A percentile compares a stretch with the other conserved stretches of the same genome.
phyloP scores from a whole-genome alignment of 345 rosid species.

The Rhodomyrtus tomentosa region DNA sequence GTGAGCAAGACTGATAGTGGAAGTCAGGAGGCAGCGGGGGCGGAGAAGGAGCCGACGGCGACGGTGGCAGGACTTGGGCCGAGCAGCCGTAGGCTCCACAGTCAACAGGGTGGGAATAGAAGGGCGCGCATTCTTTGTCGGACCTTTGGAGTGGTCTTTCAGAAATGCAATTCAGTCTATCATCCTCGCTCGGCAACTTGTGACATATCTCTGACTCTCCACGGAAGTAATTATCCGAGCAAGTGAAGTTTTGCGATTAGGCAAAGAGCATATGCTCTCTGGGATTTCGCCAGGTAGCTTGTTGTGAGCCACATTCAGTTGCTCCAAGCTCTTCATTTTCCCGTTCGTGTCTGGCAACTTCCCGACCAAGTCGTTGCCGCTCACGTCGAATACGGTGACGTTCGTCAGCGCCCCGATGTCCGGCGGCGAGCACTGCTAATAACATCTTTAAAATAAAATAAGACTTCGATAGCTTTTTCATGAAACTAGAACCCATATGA shows the following conservation, averaged over 20 bases:
- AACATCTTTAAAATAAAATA: too few species aligned
- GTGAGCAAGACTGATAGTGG: conserved; percentile 2
- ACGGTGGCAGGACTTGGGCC: conserved; percentile 16
- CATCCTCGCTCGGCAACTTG: conserved; percentile 37
- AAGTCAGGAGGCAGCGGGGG: neutral
- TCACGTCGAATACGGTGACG: conserved; percentile 60
- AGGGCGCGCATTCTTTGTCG: conserved; percentile 35
- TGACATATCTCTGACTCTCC: conserved; percentile 50
- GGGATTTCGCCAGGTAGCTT: conserved; percentile 56
- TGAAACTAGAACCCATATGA: too few species aligned
- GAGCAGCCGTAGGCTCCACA: conserved; percentile 51
- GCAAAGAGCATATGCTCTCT: conserved; percentile 46
- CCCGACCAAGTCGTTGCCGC: conserved; percentile 60
- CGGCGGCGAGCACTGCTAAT: conserved; percentile 42
- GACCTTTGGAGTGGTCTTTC: conserved; percentile 55
- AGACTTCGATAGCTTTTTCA: too few species aligned
- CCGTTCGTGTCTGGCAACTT: conserved; percentile 53
- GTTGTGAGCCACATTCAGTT: conserved; percentile 62
- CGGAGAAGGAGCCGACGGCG: conserved; percentile 1
- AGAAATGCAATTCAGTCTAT: conserved; percentile 54
- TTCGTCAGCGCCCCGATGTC: conserved; percentile 43
- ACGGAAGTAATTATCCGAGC: conserved; percentile 50
- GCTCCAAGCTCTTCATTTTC: conserved; percentile 62
- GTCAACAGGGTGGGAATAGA: conserved; percentile 39
- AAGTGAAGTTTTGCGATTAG: conserved; percentile 71